Evolutionary conservation across 495 filamentous ascomycete genomes (phyloP), one percentile per base, ranked within the genome.

Genomic region (Penicillium macrosclerotiorum): DNA sequence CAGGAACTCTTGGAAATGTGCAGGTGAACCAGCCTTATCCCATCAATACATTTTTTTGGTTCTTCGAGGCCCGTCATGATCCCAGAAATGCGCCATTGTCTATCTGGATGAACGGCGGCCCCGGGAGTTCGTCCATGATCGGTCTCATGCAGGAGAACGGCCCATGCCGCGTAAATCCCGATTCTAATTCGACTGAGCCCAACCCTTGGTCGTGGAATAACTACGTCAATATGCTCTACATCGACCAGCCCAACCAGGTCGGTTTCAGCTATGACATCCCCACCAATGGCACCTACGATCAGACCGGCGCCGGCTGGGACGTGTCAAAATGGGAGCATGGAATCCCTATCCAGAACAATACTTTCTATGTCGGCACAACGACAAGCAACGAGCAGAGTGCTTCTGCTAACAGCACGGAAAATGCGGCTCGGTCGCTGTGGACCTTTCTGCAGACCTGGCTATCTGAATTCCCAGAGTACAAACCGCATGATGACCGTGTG

Each of bases 71-170:
- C 5, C 55, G 71, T 5, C 63, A 71, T 37, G 64, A 74, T 42
- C 71, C 73, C 3, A 56, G 56, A 17, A 77, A 72, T 45, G 76
- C 76, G 2, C 76, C 76, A 0, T 47, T 80, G 7, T 64, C 74
- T 19, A 72, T 76, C 24, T 80, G 76, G 76, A 78, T 74, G 63
- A 76, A 79, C 47, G 63, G 72, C 19, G 83, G 82, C 0, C 80
- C 81, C 0, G 82, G 81, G 12, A 76, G 70, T 31, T 76, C 72
- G 2, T 76, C 72, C 1, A 77, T 84, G 73, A 78, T 83, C 44
- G 82, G 81, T 11, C 60, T 85, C 7, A 74, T 87, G 51, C 65
- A 80, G 47, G 81, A 85, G 54, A 79, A 80, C 54, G 82, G 81
- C 0, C 82, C 82, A 3, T 86, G 82, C 50, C 57, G 64, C n/a